These are phyloP conservation scores for Microthlaspi erraticum DNA, from an alignment of 345 rosid species.

Conservation along the genomic window DNA sequence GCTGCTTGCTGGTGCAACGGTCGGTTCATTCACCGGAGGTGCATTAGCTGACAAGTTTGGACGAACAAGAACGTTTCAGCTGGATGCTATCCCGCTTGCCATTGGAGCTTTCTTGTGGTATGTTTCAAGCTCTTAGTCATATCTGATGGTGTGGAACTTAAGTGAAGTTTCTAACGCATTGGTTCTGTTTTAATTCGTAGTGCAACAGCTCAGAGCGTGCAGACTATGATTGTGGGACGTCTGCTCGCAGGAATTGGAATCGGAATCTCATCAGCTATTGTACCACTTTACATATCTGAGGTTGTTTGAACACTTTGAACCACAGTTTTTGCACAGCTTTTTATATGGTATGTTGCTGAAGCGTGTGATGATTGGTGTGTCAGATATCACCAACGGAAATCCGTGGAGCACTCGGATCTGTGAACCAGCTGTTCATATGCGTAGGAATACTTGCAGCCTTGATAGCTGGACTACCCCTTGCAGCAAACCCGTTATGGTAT, in stretches of 20 bases:
- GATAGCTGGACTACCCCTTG: slow-evolving; percentile 96
- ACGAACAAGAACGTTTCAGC: slow-evolving; percentile 84
- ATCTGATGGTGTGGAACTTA: neutral
- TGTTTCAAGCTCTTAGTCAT: slow-evolving; percentile 13
- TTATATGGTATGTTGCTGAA: slow-evolving; percentile 26
- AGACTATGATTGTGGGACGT: slow-evolving; percentile 95
- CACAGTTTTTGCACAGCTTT: neutral
- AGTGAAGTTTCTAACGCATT: slow-evolving; percentile 29
- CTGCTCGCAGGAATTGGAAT: slow-evolving; percentile 96
- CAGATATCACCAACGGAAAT: slow-evolving; percentile 99
- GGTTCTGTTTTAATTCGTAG: slow-evolving; percentile 47
- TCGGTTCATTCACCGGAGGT: slow-evolving; percentile 97
- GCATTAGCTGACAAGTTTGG: slow-evolving; percentile 95
- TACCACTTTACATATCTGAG: slow-evolving; percentile 99
- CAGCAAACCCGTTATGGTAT: slow-evolving; percentile 89
- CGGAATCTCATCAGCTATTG: slow-evolving; percentile 95
- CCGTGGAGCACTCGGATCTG: slow-evolving; percentile 96
- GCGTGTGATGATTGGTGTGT: slow-evolving; percentile 21
- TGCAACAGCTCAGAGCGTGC: slow-evolving; percentile 88
- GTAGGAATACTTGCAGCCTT: slow-evolving; percentile 93
- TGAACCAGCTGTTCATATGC: slow-evolving; percentile 96
- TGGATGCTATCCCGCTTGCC: slow-evolving; percentile 93
- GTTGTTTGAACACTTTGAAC: slow-evolving; percentile 47
- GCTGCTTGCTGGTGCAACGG: slow-evolving; percentile 94
- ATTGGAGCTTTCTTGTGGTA: slow-evolving; percentile 89